phyloP scores from a whole-genome alignment of 75 land plant genomes.

The Picea sitchensis region DNA sequence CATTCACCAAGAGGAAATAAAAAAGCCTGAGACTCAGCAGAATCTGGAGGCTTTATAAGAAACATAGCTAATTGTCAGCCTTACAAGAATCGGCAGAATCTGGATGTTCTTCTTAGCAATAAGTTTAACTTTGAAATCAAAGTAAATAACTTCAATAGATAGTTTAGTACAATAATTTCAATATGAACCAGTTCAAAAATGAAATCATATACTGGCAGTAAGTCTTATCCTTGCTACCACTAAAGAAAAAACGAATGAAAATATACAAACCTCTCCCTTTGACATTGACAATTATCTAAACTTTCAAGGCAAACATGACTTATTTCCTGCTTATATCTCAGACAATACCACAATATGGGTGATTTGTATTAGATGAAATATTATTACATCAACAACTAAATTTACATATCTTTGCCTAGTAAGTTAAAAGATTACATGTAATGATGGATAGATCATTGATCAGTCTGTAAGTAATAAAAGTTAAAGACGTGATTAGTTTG shows the following conservation, averaged over 20 bases:
- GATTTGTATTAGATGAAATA: slow-evolving; percentile 1
- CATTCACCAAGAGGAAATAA: slow-evolving; percentile 64
- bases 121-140: neutral
- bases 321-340: neutral
- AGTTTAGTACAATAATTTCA: neutral
- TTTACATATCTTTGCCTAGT: neutral
- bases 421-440: neutral
- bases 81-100: neutral
- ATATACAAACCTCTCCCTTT: neutral
- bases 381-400: neutral
- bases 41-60: slow-evolving; percentile 83
- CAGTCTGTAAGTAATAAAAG: neutral
- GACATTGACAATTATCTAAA: neutral
- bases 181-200: neutral
- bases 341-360: neutral
- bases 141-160: neutral
- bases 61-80: slow-evolving; percentile 8
- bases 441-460: too few species aligned
- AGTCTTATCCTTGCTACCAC: neutral
- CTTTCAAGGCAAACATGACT: neutral
- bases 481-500: neutral
- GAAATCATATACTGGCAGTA: neutral
- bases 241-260: neutral
- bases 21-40: slow-evolving; percentile 87
- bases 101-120: neutral